Evolutionary conservation across 768 basidiomycete genomes (phyloP).

Genomic region (Pholiota molesta): DNA sequence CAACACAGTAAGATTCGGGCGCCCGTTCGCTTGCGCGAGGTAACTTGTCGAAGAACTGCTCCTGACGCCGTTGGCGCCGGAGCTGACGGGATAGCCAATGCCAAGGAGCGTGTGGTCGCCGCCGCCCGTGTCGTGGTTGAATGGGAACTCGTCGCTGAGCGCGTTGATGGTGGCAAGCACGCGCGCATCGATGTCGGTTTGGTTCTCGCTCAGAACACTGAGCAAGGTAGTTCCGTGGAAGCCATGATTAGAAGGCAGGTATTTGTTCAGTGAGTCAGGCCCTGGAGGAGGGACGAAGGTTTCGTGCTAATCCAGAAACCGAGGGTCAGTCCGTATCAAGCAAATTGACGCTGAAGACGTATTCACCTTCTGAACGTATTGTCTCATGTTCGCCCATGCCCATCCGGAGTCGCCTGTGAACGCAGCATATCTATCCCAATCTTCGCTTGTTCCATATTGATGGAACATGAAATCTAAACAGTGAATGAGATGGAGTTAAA

Average conservation of each 20-base stretch:
- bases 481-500: background rate
- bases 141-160: slow-evolving; percentile 34
- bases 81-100: slow-evolving; percentile 35
- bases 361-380: slow-evolving; percentile 35
- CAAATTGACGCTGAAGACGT: background rate
- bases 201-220: slow-evolving; percentile 34
- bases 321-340: too few relatives aligned
- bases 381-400: slow-evolving; percentile 39
- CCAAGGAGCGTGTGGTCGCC: slow-evolving; percentile 32
- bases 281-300: slow-evolving; percentile 34
- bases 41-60: slow-evolving; percentile 41
- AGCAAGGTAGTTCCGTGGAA: slow-evolving; percentile 33
- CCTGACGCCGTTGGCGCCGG: slow-evolving; percentile 32
- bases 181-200: slow-evolving; percentile 30
- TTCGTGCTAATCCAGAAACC: slow-evolving; percentile 32
- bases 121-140: slow-evolving; percentile 36
- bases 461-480: slow-evolving; percentile 37
- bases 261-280: slow-evolving; percentile 40
- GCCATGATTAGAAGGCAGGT: slow-evolving; percentile 37
- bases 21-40: slow-evolving; percentile 29
- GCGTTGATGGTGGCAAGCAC: slow-evolving; percentile 39
- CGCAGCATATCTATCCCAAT: slow-evolving; percentile 37
- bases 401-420: slow-evolving; percentile 38
- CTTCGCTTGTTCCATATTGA: slow-evolving; percentile 38
- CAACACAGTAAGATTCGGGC: slow-evolving; percentile 40